Evolutionary conservation across 164 flowering plant genomes (phyloP).

Genomic region (Warburgia ugandensis): DNA sequence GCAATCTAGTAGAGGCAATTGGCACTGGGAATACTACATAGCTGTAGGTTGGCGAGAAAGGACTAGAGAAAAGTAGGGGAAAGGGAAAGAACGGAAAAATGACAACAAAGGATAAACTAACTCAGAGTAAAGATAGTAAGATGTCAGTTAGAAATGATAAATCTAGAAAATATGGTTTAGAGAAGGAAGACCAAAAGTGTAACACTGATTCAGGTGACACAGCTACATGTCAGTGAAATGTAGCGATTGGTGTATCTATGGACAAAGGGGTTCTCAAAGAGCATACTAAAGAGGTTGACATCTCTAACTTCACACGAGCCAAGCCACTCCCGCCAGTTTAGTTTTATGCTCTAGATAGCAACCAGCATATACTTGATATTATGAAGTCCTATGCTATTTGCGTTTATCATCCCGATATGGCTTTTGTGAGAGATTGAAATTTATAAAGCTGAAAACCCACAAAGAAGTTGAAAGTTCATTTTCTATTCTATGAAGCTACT

Average conservation of each 20-base stretch:
- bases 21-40: conserved; percentile 23
- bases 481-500: conserved; percentile 91
- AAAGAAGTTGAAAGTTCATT: conserved; percentile 68
- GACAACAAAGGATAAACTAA: background rate
- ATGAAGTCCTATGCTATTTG: conserved; percentile 68
- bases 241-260: conserved; percentile 3
- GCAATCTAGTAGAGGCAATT: conserved; percentile 28
- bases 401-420: conserved; percentile 90
- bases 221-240: conserved; percentile 14
- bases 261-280: conserved; percentile 25
- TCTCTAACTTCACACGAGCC: conserved; percentile 5
- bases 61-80: conserved; percentile 30
- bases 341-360: conserved; percentile 79
- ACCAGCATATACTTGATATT: conserved; percentile 63
- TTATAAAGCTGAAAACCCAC: conserved; percentile 85
- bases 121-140: conserved; percentile 11
- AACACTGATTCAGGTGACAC: conserved; percentile 13
- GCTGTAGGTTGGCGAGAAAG: conserved; percentile 12
- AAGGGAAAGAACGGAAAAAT: conserved; percentile 15
- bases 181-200: conserved; percentile 21
- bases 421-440: conserved; percentile 92
- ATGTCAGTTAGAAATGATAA: conserved; percentile 12
- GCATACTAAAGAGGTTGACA: conserved; percentile 22
- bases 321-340: conserved; percentile 65
- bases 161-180: conserved; percentile 19